phyloP scores from a whole-genome alignment of 805 yeast species.

The Candida bentonensis region DNA sequence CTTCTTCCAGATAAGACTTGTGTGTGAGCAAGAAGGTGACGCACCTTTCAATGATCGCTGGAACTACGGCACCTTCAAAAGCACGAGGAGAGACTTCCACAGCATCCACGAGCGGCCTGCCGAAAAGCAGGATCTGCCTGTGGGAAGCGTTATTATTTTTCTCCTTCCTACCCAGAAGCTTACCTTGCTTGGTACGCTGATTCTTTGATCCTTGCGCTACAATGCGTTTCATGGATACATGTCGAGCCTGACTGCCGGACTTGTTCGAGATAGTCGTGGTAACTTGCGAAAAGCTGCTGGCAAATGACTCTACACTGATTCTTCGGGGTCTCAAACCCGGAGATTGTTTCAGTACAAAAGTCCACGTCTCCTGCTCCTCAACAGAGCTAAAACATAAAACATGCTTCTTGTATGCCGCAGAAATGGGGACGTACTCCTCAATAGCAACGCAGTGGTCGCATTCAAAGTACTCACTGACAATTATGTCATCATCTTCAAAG shows the following conservation, averaged over 20 bases:
- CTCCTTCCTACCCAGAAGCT: constrained; percentile 4
- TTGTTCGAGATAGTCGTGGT: constrained; percentile 5
- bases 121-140: constrained; percentile 34
- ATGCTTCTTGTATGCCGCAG: constrained; percentile 22
- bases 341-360: constrained; percentile 30
- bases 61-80: constrained; percentile 36
- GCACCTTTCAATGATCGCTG: constrained; percentile 68
- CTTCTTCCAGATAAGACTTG: constrained; percentile 75
- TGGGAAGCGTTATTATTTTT: no score
- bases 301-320: background rate
- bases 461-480: background rate
- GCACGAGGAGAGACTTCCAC: constrained; percentile 35
- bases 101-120: constrained; percentile 43
- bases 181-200: background rate
- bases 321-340: constrained; percentile 5
- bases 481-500: background rate
- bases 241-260: constrained; percentile 20
- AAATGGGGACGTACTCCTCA: constrained; percentile 22
- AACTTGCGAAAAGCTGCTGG: background rate
- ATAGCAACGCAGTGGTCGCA: background rate
- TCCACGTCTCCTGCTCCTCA: constrained; percentile 64
- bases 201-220: constrained; percentile 5
- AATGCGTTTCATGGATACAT: constrained; percentile 24
- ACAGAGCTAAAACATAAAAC: constrained; percentile 70
- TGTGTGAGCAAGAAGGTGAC: constrained; percentile 48